Percentiles rank a stretch among this genome's conserved stretches.
These are phyloP conservation scores for Amniculicola lignicola DNA, from an alignment of 495 filamentous ascomycete species.

Conservation along the genomic window DNA sequence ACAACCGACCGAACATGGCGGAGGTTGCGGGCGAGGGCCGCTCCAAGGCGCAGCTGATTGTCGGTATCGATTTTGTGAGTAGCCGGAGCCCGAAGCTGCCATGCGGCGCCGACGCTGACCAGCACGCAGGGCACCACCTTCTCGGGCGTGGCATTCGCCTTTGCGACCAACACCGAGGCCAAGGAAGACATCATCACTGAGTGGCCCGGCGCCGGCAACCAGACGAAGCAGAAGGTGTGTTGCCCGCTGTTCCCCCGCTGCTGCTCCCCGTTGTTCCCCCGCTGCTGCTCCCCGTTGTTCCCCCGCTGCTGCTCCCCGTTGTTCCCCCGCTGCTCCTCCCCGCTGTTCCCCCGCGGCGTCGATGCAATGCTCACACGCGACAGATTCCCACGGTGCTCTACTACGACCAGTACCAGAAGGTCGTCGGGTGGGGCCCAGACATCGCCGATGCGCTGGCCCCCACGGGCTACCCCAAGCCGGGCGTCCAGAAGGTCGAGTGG, in stretches of 20 bases:
- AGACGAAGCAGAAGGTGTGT: slow-evolving; percentile 70
- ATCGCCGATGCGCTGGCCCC: slow-evolving; percentile 71
- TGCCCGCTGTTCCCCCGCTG: not conserved
- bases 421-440: slow-evolving; percentile 73
- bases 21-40: slow-evolving; percentile 86
- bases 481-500: slow-evolving; percentile 76
- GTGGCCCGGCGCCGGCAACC: slow-evolving; percentile 72
- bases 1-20: slow-evolving; percentile 49
- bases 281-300: not conserved
- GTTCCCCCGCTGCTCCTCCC: not conserved
- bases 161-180: slow-evolving; percentile 71
- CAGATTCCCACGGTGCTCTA: slow-evolving; percentile 74
- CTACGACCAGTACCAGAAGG: slow-evolving; percentile 74
- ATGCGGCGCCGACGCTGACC: slow-evolving; percentile 21
- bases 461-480: slow-evolving; percentile 71
- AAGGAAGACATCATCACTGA: slow-evolving; percentile 78
- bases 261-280: not conserved
- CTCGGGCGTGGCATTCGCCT: slow-evolving; percentile 71
- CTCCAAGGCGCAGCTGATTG: slow-evolving; percentile 75
- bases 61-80: slow-evolving; percentile 78
- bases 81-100: not conserved
- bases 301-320: not conserved
- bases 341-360: not conserved
- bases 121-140: slow-evolving; percentile 64
- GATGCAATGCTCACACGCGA: not conserved